phyloP scores from a whole-genome alignment of 352 stramenopile genomes.

The Phytophthora melonis region DNA sequence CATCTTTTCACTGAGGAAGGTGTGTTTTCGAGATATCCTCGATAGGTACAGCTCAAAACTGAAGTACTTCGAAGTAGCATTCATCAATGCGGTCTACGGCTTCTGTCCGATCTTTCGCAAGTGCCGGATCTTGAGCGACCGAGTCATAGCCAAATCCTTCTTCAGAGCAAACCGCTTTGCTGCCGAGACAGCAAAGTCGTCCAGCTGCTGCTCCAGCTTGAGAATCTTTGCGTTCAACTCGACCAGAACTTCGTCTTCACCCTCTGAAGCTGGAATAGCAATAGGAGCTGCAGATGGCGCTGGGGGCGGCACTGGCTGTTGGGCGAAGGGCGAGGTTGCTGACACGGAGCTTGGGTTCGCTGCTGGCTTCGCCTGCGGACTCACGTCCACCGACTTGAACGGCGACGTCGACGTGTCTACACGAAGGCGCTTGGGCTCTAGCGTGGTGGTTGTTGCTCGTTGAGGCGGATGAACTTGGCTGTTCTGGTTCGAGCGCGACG shows the following conservation, averaged over 20 bases:
- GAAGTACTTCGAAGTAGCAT: conserved; percentile 15
- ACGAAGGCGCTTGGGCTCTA: conserved; percentile 45
- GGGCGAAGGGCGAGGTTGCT: conserved; percentile 15
- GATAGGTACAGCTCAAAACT: conserved; percentile 5
- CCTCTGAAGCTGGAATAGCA: neutral
- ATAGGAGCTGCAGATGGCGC: neutral
- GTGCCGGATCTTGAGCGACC: conserved; percentile 72
- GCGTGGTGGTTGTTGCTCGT: conserved; percentile 11
- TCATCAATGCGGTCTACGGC: conserved; percentile 8
- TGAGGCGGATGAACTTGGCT: conserved; percentile 8
- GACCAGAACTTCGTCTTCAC: conserved; percentile 38
- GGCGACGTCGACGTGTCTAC: conserved; percentile 35
- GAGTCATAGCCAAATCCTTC: conserved; percentile 83
- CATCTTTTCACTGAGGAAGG: too few relatives aligned
- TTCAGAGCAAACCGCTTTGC: conserved; percentile 80
- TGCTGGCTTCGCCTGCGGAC: conserved; percentile 9
- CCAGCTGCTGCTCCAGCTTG: conserved; percentile 61
- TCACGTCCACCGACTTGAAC: conserved; percentile 16
- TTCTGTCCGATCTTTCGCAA: conserved; percentile 50
- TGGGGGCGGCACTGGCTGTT: conserved; percentile 13
- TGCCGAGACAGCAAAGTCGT: conserved; percentile 74
- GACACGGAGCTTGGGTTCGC: conserved; percentile 9
- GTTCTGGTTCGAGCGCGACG: conserved; percentile 31
- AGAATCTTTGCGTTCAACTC: conserved; percentile 58
- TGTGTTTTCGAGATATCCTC: too few relatives aligned